These are phyloP conservation scores for Trichoderma atroviride DNA, from an alignment of 2,329 filamentous ascomycete species.

Conservation along the genomic window DNA sequence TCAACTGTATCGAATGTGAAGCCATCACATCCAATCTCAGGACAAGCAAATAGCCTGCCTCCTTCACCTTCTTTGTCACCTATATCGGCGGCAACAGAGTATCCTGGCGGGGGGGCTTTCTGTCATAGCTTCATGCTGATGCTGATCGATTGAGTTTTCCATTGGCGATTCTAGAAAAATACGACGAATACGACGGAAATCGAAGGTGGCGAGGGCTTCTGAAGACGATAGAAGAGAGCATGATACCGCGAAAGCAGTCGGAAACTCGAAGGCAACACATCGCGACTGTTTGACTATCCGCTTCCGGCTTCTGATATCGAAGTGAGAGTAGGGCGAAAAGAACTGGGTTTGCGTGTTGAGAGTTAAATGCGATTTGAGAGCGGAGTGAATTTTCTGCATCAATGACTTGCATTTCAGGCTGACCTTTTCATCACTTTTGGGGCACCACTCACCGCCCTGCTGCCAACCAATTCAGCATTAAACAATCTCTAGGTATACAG, in stretches of 20 bases:
- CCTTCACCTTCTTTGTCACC: conserved; percentile 9
- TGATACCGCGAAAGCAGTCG: neutral
- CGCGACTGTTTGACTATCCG: neutral
- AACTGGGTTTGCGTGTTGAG: neutral
- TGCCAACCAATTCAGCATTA: too few relatives aligned
- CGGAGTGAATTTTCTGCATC: neutral
- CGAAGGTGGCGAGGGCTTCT: neutral
- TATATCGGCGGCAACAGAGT: neutral
- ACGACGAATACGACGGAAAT: too few relatives aligned
- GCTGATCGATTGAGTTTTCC: neutral
- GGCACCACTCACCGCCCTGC: neutral
- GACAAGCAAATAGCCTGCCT: conserved; percentile 28
- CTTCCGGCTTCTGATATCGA: too few relatives aligned
- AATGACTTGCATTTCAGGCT: neutral
- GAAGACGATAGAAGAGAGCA: neutral
- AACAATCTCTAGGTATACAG: too few relatives aligned
- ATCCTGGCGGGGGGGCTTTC: neutral
- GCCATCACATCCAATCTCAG: conserved; percentile 35
- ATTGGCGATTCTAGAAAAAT: neutral
- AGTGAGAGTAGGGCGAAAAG: neutral
- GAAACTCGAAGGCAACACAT: neutral
- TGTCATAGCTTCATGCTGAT: too few relatives aligned
- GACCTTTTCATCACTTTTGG: neutral
- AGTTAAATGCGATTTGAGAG: conserved; percentile 1
- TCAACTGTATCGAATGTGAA: conserved; percentile 29